Evolutionary conservation across 192 early-diverging fungal genomes (phyloP), one percentile per base, ranked within the genome.

Genomic region (Umbelopsis vinacea): DNA sequence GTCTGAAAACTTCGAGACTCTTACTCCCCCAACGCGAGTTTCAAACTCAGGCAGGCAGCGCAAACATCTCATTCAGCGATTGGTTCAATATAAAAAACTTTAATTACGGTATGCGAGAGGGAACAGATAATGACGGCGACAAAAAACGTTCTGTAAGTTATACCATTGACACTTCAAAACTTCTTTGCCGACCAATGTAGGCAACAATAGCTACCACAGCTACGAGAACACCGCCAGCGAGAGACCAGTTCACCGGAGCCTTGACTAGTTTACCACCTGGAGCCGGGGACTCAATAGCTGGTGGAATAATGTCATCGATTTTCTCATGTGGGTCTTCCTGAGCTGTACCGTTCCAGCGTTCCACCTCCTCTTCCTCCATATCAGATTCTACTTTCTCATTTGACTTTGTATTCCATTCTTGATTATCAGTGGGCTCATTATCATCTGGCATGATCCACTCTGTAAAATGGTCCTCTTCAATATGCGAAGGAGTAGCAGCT

Each of bases 391-490:
- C 24, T 37, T 22, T 19, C 19, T 37, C 57, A 17, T 29, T 29
- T 37, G 57, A 63, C 19, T 63, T 63, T 3, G 0, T 35, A 11
- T 29, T 5, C 57, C 57, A 37, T 10, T 63, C 57, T 19, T 14
- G 26, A n/a, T 19, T 63, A 15, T 63, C 57, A 3, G 57, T n/a
- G 14, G 57, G 57, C 6, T 63, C 57, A 63, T 35, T 63, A 63
- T 63, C 57, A 38, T 63, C 57, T n/a, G 57, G 33, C 17, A 29
- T 63, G 8, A 63, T 63, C 57, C 57, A 63, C 26, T 63, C 57
- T 37, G 57, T 63, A 12, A 63, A 63, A 35, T 63, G 57, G 15
- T 35, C 33, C 35, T 63, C 57, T 37, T 63, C 57, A 63, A 63
- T 29, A 12, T 29, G 57, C 35, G 26, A 37, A 14, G 33, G 57